Conservation (phyloP, 257 asterid genomes). For the Fraxinus americana region DNA sequence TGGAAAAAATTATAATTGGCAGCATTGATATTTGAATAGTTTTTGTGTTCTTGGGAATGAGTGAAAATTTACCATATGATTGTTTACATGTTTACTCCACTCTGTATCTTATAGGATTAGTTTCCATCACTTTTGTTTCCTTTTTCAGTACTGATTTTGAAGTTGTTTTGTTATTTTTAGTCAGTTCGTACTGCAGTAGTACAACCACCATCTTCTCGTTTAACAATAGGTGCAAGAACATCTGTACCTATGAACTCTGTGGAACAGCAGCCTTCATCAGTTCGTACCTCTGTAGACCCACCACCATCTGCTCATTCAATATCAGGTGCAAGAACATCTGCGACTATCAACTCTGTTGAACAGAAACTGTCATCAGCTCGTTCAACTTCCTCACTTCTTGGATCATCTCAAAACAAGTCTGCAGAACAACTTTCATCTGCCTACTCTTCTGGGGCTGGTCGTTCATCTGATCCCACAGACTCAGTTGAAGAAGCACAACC, state of each 20-base stretch:
- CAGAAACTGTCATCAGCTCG: conserved; percentile 51
- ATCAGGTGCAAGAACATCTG: conserved; percentile 40
- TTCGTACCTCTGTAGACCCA: conserved; percentile 21
- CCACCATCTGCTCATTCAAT: conserved; percentile 37
- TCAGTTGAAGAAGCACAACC: conserved; percentile 54
- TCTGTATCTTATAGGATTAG: not conserved
- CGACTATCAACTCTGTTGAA: conserved; percentile 37
- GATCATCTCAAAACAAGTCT: conserved; percentile 38
- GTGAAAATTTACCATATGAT: not conserved
- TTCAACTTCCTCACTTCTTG: conserved; percentile 29
- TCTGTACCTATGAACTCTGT: conserved; percentile 11
- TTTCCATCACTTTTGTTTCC: conserved; percentile 6
- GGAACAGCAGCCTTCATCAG: conserved; percentile 16
- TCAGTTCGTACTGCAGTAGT: conserved; percentile 61
- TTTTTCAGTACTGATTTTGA: conserved; percentile 17
- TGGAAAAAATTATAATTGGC: not conserved
- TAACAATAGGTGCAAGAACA: conserved; percentile 15
- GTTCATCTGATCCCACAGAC: conserved; percentile 32
- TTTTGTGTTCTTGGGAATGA: conserved; percentile 5
- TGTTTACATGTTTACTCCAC: not conserved
- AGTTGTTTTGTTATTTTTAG: conserved; percentile 47
- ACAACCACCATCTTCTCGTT: conserved; percentile 29
- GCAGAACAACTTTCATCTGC: conserved; percentile 32
- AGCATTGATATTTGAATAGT: not conserved
- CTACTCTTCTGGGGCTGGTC: conserved; percentile 26